Evolutionary conservation across 2,329 filamentous ascomycete genomes (phyloP).

Genomic region (Hypoxylon sp.): DNA sequence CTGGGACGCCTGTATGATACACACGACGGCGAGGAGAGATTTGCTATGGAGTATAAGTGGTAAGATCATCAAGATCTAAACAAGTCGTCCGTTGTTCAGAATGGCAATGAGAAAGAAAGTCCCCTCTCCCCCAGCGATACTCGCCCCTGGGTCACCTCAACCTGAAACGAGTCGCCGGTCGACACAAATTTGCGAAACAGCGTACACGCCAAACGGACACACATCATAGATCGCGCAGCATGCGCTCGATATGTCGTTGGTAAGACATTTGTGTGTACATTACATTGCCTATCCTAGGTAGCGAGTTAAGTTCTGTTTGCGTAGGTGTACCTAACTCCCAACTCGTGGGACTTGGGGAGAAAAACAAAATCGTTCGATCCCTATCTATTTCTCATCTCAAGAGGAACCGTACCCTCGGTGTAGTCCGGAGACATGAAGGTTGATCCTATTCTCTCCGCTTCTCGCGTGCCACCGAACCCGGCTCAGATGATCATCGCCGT

Average conservation of each 20-base stretch:
- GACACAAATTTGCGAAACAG: conserved; percentile 34
- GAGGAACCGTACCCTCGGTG: conserved; percentile 16
- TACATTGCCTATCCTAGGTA: conserved; percentile 7
- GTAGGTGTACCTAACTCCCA: conserved; percentile 5
- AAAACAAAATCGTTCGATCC: conserved; percentile 8
- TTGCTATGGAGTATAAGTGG: too few relatives aligned
- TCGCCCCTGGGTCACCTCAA: conserved; percentile 31
- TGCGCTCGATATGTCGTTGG: conserved; percentile 22
- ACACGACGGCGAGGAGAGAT: too few relatives aligned
- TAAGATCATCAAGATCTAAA: too few relatives aligned
- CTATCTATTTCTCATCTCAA: background rate
- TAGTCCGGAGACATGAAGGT: conserved; percentile 5
- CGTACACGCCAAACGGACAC: too few relatives aligned
- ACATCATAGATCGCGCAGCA: conserved; percentile 31
- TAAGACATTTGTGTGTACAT: conserved; percentile 17
- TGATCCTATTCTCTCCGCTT: conserved; percentile 1
- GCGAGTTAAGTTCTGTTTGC: conserved; percentile 12
- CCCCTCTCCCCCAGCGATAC: too few relatives aligned
- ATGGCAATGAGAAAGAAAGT: background rate
- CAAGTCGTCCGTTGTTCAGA: background rate
- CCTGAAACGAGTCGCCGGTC: conserved; percentile 38
- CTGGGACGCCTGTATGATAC: background rate
- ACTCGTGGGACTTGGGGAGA: conserved; percentile 15
- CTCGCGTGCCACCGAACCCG: conserved; percentile 19
- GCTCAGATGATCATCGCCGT: conserved; percentile 26